Evolutionary conservation across 768 basidiomycete species (phyloP).

Genomic region (Pleurotus djamor): DNA sequence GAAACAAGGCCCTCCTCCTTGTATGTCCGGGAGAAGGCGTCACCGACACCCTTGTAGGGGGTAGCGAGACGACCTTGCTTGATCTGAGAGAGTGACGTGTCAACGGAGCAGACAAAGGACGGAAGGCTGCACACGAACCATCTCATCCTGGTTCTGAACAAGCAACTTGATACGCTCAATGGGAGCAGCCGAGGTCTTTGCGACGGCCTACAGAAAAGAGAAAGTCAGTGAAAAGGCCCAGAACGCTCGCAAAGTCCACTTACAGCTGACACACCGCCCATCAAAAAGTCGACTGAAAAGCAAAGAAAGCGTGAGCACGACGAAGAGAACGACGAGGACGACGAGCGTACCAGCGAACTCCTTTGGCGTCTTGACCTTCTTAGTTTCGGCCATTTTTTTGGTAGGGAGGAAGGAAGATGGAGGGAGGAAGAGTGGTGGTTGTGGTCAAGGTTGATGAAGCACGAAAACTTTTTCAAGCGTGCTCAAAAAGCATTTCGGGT

Average conservation of each 20-base stretch:
- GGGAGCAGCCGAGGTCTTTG: conserved; percentile 98
- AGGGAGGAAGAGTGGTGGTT: conserved; percentile 53
- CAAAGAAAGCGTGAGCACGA: conserved; percentile 18
- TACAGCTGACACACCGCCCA: conserved; percentile 95
- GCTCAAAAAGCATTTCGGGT: conserved; percentile 44
- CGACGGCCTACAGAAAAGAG: conserved; percentile 72
- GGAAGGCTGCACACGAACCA: conserved; percentile 51
- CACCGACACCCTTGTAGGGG: conserved; percentile 95
- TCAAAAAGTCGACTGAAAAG: conserved; percentile 81
- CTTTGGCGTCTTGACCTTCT: conserved; percentile 87
- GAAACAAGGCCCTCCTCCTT: conserved; percentile 92
- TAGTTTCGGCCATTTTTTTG: conserved; percentile 75
- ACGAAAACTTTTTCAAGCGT: conserved; percentile 45
- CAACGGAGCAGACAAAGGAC: conserved; percentile 8
- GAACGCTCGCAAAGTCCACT: conserved; percentile 21
- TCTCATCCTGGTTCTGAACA: conserved; percentile 99
- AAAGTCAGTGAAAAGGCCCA: conserved; percentile 7
- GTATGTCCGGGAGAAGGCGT: conserved; percentile 93
- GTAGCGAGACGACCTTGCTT: conserved; percentile 97
- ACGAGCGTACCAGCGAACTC: conserved; percentile 76
- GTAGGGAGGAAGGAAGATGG: conserved; percentile 29
- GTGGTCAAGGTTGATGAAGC: conserved; percentile 38
- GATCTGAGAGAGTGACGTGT: conserved; percentile 62
- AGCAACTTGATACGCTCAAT: conserved; percentile 99
- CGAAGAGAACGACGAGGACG: conserved; percentile 12